Evolutionary conservation across 306 rosid genomes (phyloP).

Genomic region (Datisca glomerata): DNA sequence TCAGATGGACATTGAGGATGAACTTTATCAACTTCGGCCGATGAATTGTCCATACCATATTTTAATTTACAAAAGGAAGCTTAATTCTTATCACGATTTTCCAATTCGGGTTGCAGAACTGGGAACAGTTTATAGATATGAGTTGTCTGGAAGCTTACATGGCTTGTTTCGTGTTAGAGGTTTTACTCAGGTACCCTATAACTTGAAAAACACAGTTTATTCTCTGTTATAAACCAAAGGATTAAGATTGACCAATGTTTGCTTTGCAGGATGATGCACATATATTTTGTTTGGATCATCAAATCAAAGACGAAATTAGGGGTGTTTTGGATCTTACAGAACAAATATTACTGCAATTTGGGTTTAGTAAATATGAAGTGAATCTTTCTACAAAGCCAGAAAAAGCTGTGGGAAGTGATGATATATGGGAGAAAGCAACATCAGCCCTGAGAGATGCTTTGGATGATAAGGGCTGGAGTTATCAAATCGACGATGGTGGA

Average conservation of each 20-base stretch:
- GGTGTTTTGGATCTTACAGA: slow-evolving; percentile 94
- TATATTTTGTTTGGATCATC: slow-evolving; percentile 87
- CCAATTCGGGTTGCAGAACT: slow-evolving; percentile 84
- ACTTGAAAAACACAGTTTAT: neutral
- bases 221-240: too few relatives aligned
- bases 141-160: slow-evolving; percentile 89
- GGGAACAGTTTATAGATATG: slow-evolving; percentile 96
- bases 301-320: slow-evolving; percentile 86
- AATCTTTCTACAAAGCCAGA: slow-evolving; percentile 95
- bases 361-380: slow-evolving; percentile 81
- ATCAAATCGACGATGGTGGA: slow-evolving; percentile 88
- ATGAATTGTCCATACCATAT: slow-evolving; percentile 99
- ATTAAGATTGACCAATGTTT: too few relatives aligned
- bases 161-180: slow-evolving; percentile 98
- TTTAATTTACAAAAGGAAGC: slow-evolving; percentile 80
- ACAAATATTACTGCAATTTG: slow-evolving; percentile 65
- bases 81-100: slow-evolving; percentile 79
- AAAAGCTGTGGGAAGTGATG: slow-evolving; percentile 76
- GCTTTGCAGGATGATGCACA: slow-evolving; percentile 97
- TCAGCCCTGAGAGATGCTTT: slow-evolving; percentile 82
- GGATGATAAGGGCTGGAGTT: slow-evolving; percentile 85
- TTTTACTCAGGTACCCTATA: slow-evolving; percentile 63
- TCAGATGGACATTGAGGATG: slow-evolving; percentile 87
- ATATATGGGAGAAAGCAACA: slow-evolving; percentile 85
- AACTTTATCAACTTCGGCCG: slow-evolving; percentile 89